Base-by-base conservation (phyloP, 768 basidiomycete species). In the Strobilomyces echinocephalus region DNA sequence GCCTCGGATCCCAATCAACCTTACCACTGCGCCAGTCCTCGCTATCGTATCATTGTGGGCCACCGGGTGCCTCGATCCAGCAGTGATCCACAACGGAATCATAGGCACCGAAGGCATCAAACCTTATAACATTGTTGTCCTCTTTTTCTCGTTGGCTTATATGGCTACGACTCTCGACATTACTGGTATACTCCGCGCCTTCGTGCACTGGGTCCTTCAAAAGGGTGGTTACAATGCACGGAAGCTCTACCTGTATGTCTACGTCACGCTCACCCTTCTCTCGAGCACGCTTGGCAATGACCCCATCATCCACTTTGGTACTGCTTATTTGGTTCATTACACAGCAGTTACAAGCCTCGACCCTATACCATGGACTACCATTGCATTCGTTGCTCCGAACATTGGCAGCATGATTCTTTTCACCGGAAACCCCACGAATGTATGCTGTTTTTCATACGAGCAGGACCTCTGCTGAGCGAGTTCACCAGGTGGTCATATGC, bases 401-500 rank as follows among this genome's bases (percentile, higher is more conserved):
- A 15, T 8, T 4, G 36, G 15, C 6, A 36, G 36, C 34, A 11
- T 35, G 34, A 10, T 35, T 35, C 15, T 35, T 10, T 35, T 35
- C 15, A 15, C 11, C 11, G 34, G 34, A 9, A 12, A 12, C 12
- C 33, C 33, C 33, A 34, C 33, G 33, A 34, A 34, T 34, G 33
- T 34, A 34, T 34, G 33, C 12, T 2, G 33, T 5, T 12, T 34
- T 34, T 12, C 33, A 12, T 34, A 34, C 12, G 33, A 34, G 12
- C 12, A 2, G 33, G 33, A 6, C 33, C 33, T 9, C 10, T 34
- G 3, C 33, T 34, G 33, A 34, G 33, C 33, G 33, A 10, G 33
- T 34, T 34, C 12, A 12, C 33, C 12, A 69, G 68, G 62, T 97
- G 18, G 88, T 98, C 44, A 83, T 97, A 24, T 88, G 91, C 30